phyloP scores from a whole-genome alignment of 2,329 filamentous ascomycete genomes.

The Hypoxylon sp. region DNA sequence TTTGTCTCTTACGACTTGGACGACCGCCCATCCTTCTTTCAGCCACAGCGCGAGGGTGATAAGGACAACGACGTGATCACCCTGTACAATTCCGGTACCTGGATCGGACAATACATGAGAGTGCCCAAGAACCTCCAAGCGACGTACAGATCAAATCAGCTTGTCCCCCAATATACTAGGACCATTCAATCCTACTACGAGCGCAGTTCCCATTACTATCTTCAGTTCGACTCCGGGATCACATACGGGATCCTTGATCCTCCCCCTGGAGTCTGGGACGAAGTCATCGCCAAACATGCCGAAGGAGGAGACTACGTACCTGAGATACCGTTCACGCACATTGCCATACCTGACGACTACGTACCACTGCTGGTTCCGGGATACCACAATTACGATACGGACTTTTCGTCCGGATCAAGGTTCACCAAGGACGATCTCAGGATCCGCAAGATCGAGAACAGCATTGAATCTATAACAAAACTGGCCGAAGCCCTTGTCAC shows the following conservation, averaged over 20 bases:
- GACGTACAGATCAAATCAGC: slow-evolving; percentile 33
- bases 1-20: slow-evolving; percentile 35
- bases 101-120: slow-evolving; percentile 37
- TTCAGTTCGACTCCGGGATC: not conserved
- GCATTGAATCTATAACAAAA: not conserved
- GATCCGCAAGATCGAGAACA: not conserved
- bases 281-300: not conserved
- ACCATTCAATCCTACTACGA: slow-evolving; percentile 30
- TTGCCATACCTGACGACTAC: not conserved
- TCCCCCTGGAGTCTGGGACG: slow-evolving; percentile 15
- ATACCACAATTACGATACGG: not conserved
- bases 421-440: slow-evolving; percentile 9
- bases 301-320: not conserved
- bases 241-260: slow-evolving; percentile 29
- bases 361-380: slow-evolving; percentile 27
- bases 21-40: slow-evolving; percentile 10
- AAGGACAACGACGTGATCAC: not conserved
- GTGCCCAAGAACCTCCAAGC: slow-evolving; percentile 8
- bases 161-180: slow-evolving; percentile 28
- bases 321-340: slow-evolving; percentile 8
- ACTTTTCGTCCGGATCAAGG: not conserved
- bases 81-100: slow-evolving; percentile 16
- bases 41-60: slow-evolving; percentile 9
- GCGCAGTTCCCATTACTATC: slow-evolving; percentile 3
- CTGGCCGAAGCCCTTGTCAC: not conserved